These are phyloP conservation scores for Pseudozyma sp. DNA, from an alignment of 1,284 basidiomycete species.

Conservation along the genomic window DNA sequence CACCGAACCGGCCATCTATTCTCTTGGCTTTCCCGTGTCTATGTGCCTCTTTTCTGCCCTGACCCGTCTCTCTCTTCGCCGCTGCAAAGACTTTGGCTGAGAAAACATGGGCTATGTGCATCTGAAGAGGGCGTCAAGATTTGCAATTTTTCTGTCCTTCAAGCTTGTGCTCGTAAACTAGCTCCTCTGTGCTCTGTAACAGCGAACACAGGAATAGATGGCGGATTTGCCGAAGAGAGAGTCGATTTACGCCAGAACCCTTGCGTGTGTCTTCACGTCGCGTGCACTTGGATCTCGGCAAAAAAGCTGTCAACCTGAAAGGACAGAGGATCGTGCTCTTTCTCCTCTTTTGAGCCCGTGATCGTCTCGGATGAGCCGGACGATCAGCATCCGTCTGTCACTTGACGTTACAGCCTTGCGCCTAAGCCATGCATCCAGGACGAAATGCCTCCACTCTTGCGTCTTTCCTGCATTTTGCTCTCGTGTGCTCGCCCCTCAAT, in stretches of 20 bases:
- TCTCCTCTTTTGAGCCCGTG: neutral
- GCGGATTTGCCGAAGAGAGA: neutral
- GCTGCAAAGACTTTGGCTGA: too few species aligned
- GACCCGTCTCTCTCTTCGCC: too few species aligned
- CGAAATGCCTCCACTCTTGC: constrained; percentile 5
- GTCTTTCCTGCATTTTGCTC: neutral
- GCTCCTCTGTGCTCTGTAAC: too few species aligned
- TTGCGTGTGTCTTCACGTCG: neutral
- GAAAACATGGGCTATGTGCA: too few species aligned
- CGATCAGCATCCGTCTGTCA: constrained; percentile 18
- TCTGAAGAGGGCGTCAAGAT: too few species aligned
- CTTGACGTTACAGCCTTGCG: constrained; percentile 26
- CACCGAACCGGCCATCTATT: too few species aligned
- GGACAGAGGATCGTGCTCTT: neutral
- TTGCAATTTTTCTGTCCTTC: too few species aligned
- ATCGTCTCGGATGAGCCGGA: constrained; percentile 21
- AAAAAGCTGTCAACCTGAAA: neutral
- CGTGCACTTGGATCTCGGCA: constrained; percentile 1
- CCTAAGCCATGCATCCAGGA: neutral
- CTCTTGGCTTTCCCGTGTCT: too few species aligned
- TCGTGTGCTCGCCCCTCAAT: neutral
- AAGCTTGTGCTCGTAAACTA: too few species aligned
- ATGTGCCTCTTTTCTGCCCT: too few species aligned
- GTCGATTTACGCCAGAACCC: neutral
- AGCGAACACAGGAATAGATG: too few species aligned